Conservation (phyloP, 176 grass and related monocot species). For the Triticum dicoccoides region DNA sequence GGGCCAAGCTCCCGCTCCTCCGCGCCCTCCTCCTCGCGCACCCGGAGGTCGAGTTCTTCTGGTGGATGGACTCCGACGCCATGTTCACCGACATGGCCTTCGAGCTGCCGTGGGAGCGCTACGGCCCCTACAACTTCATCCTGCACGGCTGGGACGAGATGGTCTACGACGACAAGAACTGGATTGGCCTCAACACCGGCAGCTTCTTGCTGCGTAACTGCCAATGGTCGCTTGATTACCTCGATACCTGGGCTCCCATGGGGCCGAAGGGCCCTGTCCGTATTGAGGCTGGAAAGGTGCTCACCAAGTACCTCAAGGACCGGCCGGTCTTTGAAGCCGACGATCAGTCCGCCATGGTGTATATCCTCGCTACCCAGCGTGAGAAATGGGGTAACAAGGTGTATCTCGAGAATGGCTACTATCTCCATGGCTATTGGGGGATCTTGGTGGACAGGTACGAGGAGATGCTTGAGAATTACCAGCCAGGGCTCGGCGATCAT, state of each 20-base stretch:
- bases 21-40: slow-evolving; percentile 83
- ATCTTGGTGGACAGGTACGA: slow-evolving; percentile 93
- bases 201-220: slow-evolving; percentile 96
- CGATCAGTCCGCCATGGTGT: slow-evolving; percentile 99
- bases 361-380: slow-evolving; percentile 83
- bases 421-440: slow-evolving; percentile 98
- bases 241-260: slow-evolving; percentile 95
- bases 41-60: slow-evolving; percentile 94
- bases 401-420: slow-evolving; percentile 90
- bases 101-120: slow-evolving; percentile 95
- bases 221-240: slow-evolving; percentile 96
- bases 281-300: slow-evolving; percentile 73
- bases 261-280: slow-evolving; percentile 93
- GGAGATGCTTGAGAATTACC: slow-evolving; percentile 97
- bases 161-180: slow-evolving; percentile 96
- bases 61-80: slow-evolving; percentile 99
- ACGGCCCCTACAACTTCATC: slow-evolving; percentile 69
- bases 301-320: slow-evolving; percentile 84
- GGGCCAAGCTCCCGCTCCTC: slow-evolving; percentile 94
- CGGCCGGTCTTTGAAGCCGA: slow-evolving; percentile 97
- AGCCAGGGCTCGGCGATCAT: slow-evolving; percentile 95
- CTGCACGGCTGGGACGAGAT: slow-evolving; percentile 97
- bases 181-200: slow-evolving; percentile 97
- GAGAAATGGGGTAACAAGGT: slow-evolving; percentile 88
- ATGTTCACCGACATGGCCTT: slow-evolving; percentile 99